Base-by-base conservation (phyloP, 805 yeast species). In the Dipodascus geniculatus region DNA sequence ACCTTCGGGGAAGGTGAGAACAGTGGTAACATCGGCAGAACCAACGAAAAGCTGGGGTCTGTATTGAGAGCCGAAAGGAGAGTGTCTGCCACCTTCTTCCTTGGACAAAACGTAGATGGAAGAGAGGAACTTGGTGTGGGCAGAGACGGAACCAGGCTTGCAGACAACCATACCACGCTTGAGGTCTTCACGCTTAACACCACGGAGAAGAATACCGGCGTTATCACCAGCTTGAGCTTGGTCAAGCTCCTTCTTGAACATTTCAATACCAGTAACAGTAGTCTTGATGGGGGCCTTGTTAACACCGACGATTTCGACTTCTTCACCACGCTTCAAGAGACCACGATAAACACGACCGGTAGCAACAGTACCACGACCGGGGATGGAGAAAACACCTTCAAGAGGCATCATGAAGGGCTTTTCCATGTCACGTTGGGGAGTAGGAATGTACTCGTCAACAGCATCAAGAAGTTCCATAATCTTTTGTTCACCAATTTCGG, bases 261-360 rank as follows among this genome's bases (percentile, higher is more conserved):
- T 91, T 80, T 93, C 99, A 68, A 93, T 88, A 75, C 98, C 98
- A 55, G 99, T 93, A 60, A 90, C 97, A 59, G 85, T 87, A 64
- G 97, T 82, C 83, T 89, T 91, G 72, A 87, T 71, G 61, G 95
- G 91, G 69, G 81, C 80, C 64, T 82, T 82, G 74, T 85, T 83
- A 80, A 77, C 80, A 68, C 99, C 99, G 59, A 93, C 96, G 70
- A 93, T 83, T 79, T 93, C 98, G 65, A 93, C 77, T 78, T 93
- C 98, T 75, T 91, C 98, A 75, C 98, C 98, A 80, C 90, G 90
- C 84, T 87, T 87, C 73, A 93, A 81, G 62, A 82, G 74, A 76
- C 99, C 99, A 78, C 99, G 89, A 80, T 91, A 98, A 63, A 89
- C 99, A 76, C 98, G 87, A 71, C 99, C 99, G 55, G 98, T 87